These are phyloP conservation scores for Colletotrichum tamarilloi DNA, from an alignment of 2,329 filamentous ascomycete species.

Conservation along the genomic window DNA sequence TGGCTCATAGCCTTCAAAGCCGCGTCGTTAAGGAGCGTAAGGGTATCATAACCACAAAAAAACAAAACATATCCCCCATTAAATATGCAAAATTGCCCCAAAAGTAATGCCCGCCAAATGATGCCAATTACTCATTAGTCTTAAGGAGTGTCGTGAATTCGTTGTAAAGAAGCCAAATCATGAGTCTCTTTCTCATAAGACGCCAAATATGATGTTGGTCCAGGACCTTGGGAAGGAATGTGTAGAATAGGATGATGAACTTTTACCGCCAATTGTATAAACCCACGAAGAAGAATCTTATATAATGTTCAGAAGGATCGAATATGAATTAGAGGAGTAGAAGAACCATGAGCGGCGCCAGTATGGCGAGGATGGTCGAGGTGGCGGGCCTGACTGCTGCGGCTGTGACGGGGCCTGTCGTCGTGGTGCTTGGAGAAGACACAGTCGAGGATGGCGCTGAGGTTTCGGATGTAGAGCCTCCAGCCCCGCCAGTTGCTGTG, in stretches of 20 bases:
- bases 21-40: conserved; percentile 21
- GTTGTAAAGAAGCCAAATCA: background rate
- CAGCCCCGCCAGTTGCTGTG: background rate
- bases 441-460: background rate
- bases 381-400: conserved; percentile 2
- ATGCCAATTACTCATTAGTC: conserved; percentile 19
- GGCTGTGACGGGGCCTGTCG: conserved; percentile 2
- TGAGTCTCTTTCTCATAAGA: background rate
- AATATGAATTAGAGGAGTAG: conserved; percentile 17
- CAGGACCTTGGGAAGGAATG: conserved; percentile 3
- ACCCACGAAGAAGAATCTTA: background rate
- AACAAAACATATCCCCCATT: background rate
- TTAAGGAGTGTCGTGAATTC: conserved; percentile 33
- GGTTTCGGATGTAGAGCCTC: background rate
- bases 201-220: background rate
- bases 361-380: conserved; percentile 14
- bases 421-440: conserved; percentile 1
- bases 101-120: background rate
- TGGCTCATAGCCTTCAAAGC: background rate
- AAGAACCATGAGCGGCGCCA: conserved; percentile 26
- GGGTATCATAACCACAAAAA: conserved; percentile 14
- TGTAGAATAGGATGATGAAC: conserved; percentile 12
- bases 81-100: background rate
- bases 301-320: conserved; percentile 5
- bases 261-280: conserved; percentile 16